Conservation (phyloP, 805 yeast genomes). For the Wickerhamomyces kurtzmanii region DNA sequence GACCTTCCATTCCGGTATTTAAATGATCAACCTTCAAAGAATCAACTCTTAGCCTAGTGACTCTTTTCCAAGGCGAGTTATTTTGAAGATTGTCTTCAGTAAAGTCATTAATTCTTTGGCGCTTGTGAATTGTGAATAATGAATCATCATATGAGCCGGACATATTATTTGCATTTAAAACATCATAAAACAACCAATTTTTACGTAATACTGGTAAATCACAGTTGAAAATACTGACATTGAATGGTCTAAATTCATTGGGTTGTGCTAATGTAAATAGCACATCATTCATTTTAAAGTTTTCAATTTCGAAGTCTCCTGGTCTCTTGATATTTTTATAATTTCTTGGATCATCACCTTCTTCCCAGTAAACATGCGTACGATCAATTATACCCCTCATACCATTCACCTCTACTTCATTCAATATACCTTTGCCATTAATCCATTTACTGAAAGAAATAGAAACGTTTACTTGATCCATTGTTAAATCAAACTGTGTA, state of each 20-base stretch:
- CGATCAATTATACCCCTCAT: slow-evolving; percentile 90
- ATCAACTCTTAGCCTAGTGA: slow-evolving; percentile 77
- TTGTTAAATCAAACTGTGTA: slow-evolving; percentile 88
- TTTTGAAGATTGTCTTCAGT: slow-evolving; percentile 17
- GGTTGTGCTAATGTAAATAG: slow-evolving; percentile 81
- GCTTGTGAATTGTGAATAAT: slow-evolving; percentile 80
- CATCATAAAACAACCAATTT: slow-evolving; percentile 89
- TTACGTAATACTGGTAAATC: slow-evolving; percentile 73
- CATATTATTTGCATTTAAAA: slow-evolving; percentile 72
- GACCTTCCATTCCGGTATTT: slow-evolving; percentile 85
- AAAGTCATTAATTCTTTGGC: slow-evolving; percentile 49
- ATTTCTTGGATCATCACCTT: slow-evolving; percentile 73
- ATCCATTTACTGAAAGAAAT: slow-evolving; percentile 81
- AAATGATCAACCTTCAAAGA: slow-evolving; percentile 80
- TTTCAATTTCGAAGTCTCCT: slow-evolving; percentile 90
- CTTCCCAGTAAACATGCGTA: slow-evolving; percentile 75
- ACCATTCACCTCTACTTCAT: slow-evolving; percentile 73
- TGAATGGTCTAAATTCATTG: slow-evolving; percentile 67
- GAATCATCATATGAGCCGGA: slow-evolving; percentile 93
- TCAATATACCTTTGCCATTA: slow-evolving; percentile 79
- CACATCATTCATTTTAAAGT: slow-evolving; percentile 76
- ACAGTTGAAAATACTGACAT: slow-evolving; percentile 81
- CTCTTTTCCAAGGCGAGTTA: slow-evolving; percentile 40
- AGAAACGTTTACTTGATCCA: slow-evolving; percentile 76
- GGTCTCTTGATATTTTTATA: slow-evolving; percentile 65